These are phyloP conservation scores for Ascochyta lentis DNA, from an alignment of 2,329 filamentous ascomycete genomes.

Conservation along the genomic window DNA sequence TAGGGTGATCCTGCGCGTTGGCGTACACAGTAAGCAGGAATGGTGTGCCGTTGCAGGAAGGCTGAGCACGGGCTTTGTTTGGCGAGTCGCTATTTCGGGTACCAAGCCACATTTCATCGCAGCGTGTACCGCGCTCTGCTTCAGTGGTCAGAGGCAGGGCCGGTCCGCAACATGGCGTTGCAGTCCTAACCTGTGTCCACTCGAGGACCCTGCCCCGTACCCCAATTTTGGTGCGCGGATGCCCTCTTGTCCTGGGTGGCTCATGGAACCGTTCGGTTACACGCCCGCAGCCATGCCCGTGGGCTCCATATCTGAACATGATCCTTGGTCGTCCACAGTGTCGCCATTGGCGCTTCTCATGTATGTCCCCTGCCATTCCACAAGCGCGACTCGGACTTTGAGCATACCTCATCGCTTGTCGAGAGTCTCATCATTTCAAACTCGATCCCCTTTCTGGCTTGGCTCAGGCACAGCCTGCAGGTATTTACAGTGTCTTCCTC, in stretches of 20 bases:
- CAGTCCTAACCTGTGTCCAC: constrained; percentile 25
- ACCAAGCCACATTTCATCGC: constrained; percentile 42
- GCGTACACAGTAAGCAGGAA: constrained; percentile 39
- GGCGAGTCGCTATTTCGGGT: constrained; percentile 41
- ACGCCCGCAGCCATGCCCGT: constrained; percentile 43
- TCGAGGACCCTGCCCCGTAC: constrained; percentile 23
- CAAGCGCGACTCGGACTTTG: constrained; percentile 38
- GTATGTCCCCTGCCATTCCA: constrained; percentile 30
- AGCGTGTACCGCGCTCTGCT: constrained; percentile 34
- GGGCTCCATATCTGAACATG: constrained; percentile 40
- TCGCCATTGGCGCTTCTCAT: constrained; percentile 36
- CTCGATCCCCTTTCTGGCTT: constrained; percentile 32
- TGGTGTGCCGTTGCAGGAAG: constrained; percentile 36
- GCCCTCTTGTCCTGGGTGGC: constrained; percentile 36
- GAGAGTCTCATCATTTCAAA: constrained; percentile 21
- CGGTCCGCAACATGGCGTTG: constrained; percentile 48
- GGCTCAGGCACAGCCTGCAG: constrained; percentile 49
- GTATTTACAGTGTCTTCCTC: constrained; percentile 47
- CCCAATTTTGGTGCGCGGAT: constrained; percentile 43
- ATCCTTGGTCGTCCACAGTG: constrained; percentile 32
- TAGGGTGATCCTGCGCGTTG: constrained; percentile 28
- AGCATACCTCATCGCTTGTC: constrained; percentile 33
- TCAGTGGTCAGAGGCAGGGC: constrained; percentile 42
- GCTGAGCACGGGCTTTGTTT: constrained; percentile 38
- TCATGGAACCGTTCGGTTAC: constrained; percentile 47